phyloP scores from a whole-genome alignment of 495 filamentous ascomycete genomes.

The Penicillium coffeae region DNA sequence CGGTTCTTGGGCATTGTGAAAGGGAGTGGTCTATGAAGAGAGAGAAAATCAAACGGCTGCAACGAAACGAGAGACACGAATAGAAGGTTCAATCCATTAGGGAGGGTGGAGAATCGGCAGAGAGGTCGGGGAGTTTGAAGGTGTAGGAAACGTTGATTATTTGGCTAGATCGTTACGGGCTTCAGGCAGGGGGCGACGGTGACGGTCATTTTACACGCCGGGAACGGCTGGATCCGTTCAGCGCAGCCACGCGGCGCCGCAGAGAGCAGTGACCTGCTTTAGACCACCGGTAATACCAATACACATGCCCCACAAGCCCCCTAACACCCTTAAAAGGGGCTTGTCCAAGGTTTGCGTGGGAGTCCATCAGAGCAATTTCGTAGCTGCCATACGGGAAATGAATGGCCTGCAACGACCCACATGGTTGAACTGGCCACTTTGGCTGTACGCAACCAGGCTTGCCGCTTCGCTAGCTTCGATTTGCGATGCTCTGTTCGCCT shows the following conservation, averaged over 20 bases:
- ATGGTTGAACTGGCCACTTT: conserved; percentile 1
- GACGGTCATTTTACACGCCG: conserved; percentile 19
- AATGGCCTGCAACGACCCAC: conserved; percentile 3
- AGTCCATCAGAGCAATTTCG: conserved; percentile 1
- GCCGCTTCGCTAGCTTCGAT: too few species aligned
- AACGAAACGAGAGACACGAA: conserved; percentile 16
- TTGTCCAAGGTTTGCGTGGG: conserved; percentile 3
- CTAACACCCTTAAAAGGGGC: conserved; percentile 23
- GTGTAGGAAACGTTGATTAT: conserved; percentile 20
- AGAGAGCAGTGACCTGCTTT: not conserved
- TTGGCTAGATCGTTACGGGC: conserved; percentile 19
- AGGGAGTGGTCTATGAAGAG: conserved; percentile 13
- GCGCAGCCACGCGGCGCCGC: not conserved
- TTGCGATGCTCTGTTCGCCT: not conserved
- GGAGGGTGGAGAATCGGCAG: conserved; percentile 6
- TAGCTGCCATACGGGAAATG: conserved; percentile 3
- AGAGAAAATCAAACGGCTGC: conserved; percentile 12
- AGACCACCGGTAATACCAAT: conserved; percentile 12
- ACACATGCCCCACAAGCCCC: conserved; percentile 27
- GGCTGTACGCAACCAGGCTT: not conserved
- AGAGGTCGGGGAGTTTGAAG: conserved; percentile 6
- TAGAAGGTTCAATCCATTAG: conserved; percentile 22
- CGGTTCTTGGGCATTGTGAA: conserved; percentile 51
- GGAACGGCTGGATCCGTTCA: conserved; percentile 1
- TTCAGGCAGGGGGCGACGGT: conserved; percentile 15